Evolutionary conservation across 768 basidiomycete species (phyloP).

Genomic region (Pisolithus sp.): DNA sequence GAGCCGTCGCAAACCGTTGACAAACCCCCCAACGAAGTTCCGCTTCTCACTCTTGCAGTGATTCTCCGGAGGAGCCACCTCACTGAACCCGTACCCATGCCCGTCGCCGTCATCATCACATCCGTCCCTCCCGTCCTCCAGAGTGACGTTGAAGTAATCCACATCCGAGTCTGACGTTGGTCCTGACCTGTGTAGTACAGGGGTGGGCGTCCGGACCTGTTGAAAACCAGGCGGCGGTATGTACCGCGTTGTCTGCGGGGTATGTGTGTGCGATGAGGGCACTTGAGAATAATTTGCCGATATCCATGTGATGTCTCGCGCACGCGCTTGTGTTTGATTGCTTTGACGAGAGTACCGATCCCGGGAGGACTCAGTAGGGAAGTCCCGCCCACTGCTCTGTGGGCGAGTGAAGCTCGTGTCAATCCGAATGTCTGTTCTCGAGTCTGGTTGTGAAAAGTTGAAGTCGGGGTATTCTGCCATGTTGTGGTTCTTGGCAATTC

Average conservation of each 20-base stretch:
- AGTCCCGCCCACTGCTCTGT: conserved; percentile 24
- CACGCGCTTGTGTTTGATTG: conserved; percentile 18
- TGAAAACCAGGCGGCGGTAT: conserved; percentile 13
- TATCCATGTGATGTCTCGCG: conserved; percentile 29
- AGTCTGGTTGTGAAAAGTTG: conserved; percentile 1
- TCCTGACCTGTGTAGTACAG: conserved; percentile 21
- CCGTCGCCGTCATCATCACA: conserved; percentile 8
- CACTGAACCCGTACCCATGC: conserved; percentile 20
- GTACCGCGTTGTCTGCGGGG: conserved; percentile 23
- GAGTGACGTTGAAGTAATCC: conserved; percentile 30
- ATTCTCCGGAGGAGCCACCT: conserved; percentile 13
- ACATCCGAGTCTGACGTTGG: conserved; percentile 27
- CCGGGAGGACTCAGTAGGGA: conserved; percentile 17
- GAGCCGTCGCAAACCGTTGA: conserved; percentile 24
- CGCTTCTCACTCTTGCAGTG: conserved; percentile 27
- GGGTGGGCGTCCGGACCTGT: conserved; percentile 21
- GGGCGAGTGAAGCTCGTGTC: conserved; percentile 26
- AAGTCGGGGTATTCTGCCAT: conserved; percentile 24
- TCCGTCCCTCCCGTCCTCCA: conserved; percentile 21
- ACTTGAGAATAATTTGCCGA: conserved; percentile 21
- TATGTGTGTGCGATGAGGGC: conserved; percentile 22
- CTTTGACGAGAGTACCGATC: conserved; percentile 27
- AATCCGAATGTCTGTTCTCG: conserved; percentile 18
- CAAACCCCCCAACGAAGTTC: conserved; percentile 26
- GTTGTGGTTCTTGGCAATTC: not conserved